Evolutionary conservation across 2,329 filamentous ascomycete genomes (phyloP), one percentile per base, ranked within the genome.

Genomic region (Knoxdaviesia proteae): DNA sequence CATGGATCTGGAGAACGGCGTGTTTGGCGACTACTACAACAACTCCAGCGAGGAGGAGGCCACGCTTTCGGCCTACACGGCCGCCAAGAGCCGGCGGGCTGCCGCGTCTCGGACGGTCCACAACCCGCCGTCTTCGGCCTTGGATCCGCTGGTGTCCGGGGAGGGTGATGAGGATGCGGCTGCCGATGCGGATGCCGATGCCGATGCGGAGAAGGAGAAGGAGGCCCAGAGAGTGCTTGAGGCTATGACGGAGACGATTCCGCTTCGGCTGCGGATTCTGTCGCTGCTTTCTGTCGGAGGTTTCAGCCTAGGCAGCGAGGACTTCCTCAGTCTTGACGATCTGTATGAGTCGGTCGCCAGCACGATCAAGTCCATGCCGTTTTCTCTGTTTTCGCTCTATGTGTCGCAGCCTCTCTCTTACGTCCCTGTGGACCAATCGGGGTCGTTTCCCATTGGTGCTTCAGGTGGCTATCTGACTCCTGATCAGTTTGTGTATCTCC

Each of bases 251-350:
- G 70, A 79, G 40, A 73, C 78, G 0, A 59, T 84, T 11, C 53
- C 58, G 1, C 55, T 83, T 11, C 72, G 80, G 6, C 66, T 77
- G 47, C 71, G 77, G 0, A 57, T 84, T 4, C 69, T 84, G 44
- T 62, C 64, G 20, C 56, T 82, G 33, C 48, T 73, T 4, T 69
- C 67, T 0, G 60, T 66, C 4, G 60, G 62, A 0, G 59, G 58
- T 4, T 57, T 60, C 36, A 67, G 69, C 44, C 59, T 77, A 2
- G 59, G 62, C 29, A 50, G 54, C 7, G 20, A 20, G 3, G 55
- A 54, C 3, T 56, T 60, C 20, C 49, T 57, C 34, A 54, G 62
- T 34, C 55, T 71, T 6, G 59, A 65, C 9, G 66, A 69, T 35
- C 64, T 83, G 11, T 77, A 77, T 52, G 67, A 73, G 48, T 62